Conservation (phyloP, 257 asterid species). For the Solanum appendiculatum region DNA sequence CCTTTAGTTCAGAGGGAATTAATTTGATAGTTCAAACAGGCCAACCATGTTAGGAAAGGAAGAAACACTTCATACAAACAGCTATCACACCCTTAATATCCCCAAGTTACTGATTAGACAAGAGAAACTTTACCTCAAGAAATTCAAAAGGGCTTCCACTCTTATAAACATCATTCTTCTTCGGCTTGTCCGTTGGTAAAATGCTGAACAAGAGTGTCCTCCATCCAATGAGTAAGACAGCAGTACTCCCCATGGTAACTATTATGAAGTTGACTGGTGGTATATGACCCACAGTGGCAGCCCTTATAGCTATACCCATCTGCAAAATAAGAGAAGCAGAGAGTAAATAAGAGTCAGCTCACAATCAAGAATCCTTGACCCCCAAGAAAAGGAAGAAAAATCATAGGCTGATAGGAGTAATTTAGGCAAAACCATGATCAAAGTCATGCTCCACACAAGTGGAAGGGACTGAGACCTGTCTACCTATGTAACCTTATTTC, state of each 20-base stretch:
- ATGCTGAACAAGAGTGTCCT: slow-evolving; percentile 50
- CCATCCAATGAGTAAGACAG: slow-evolving; percentile 75
- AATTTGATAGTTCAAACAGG: not conserved
- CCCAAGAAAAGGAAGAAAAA: not conserved
- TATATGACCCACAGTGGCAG: slow-evolving; percentile 46
- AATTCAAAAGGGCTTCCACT: slow-evolving; percentile 79
- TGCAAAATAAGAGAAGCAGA: slow-evolving; percentile 15
- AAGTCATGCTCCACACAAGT: not conserved
- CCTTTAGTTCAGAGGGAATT: not conserved
- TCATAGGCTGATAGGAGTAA: not conserved
- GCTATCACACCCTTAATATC: not conserved
- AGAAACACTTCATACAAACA: not conserved
- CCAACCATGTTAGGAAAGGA: not conserved
- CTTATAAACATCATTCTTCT: slow-evolving; percentile 57
- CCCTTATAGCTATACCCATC: slow-evolving; percentile 70
- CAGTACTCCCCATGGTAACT: slow-evolving; percentile 92
- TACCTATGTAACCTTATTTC: not conserved
- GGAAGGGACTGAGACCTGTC: not conserved
- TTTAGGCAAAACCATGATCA: not conserved
- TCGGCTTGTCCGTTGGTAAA: slow-evolving; percentile 33
- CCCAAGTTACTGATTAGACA: not conserved
- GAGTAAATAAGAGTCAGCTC: not conserved
- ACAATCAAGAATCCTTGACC: not conserved
- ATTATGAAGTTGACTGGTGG: slow-evolving; percentile 62
- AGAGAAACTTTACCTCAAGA: slow-evolving; percentile 43